These are phyloP conservation scores for Hysterium pulicare DNA, from an alignment of 2,329 filamentous ascomycete species.

Conservation along the genomic window DNA sequence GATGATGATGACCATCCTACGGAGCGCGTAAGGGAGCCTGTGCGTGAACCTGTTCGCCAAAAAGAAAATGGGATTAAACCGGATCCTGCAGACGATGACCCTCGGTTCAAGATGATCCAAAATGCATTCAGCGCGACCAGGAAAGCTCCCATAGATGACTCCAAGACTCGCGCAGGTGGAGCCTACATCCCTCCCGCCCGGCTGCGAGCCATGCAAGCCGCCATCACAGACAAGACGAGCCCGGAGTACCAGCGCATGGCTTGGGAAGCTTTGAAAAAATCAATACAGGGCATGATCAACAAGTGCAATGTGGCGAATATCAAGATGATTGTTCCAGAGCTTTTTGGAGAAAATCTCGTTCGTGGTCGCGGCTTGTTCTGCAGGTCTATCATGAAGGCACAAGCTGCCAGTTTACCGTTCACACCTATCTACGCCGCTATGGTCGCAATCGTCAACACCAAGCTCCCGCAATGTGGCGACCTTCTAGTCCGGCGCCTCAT, in stretches of 20 bases:
- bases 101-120: slow-evolving; percentile 34
- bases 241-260: slow-evolving; percentile 99
- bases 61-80: slow-evolving; percentile 7
- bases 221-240: slow-evolving; percentile 93
- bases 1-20: slow-evolving; percentile 50
- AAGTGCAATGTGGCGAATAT: slow-evolving; percentile 98
- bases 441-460: slow-evolving; percentile 95
- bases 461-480: slow-evolving; percentile 91
- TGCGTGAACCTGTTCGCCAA: background rate
- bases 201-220: slow-evolving; percentile 85
- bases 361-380: slow-evolving; percentile 91
- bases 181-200: slow-evolving; percentile 94
- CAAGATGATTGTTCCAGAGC: slow-evolving; percentile 92
- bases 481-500: slow-evolving; percentile 80
- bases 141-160: slow-evolving; percentile 91
- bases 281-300: slow-evolving; percentile 97
- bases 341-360: slow-evolving; percentile 92
- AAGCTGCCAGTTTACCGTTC: slow-evolving; percentile 91
- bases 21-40: slow-evolving; percentile 36
- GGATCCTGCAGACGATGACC: slow-evolving; percentile 28
- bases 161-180: slow-evolving; percentile 85
- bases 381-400: slow-evolving; percentile 96
- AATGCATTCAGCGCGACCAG: slow-evolving; percentile 44
- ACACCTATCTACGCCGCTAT: slow-evolving; percentile 95
- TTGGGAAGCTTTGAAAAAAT: slow-evolving; percentile 98